These are phyloP conservation scores for Arbutus unedo DNA, from an alignment of 148 eudicot species.

Conservation along the genomic window DNA sequence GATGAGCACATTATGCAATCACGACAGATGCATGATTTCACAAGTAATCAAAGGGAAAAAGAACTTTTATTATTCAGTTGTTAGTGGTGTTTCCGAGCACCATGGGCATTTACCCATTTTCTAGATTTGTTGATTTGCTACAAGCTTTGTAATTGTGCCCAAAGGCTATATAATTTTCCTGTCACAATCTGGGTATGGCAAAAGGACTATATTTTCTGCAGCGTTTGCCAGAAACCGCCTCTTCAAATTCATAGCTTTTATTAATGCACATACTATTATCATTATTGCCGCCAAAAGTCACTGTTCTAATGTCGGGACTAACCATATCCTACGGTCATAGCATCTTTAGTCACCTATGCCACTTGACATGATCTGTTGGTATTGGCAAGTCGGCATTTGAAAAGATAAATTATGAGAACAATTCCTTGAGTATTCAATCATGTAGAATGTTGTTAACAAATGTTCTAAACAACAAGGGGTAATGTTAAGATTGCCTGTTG, in stretches of 20 bases:
- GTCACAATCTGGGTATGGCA: neutral
- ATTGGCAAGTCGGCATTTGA: neutral
- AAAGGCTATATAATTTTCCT: neutral
- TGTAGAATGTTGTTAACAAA: neutral
- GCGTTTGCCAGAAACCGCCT: neutral
- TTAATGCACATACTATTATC: neutral
- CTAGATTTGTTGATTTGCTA: neutral
- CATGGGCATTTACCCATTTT: neutral
- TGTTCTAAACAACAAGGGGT: neutral
- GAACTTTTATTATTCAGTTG: neutral
- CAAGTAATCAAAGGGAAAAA: neutral
- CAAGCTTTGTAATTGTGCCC: neutral
- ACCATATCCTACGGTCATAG: neutral
- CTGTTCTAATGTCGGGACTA: neutral
- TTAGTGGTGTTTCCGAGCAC: neutral
- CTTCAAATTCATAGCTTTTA: neutral
- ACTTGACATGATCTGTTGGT: neutral
- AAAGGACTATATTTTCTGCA: neutral
- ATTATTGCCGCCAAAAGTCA: neutral
- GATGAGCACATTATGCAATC: neutral
- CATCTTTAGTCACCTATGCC: neutral
- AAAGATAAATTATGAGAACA: neutral
- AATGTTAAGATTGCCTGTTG: neutral
- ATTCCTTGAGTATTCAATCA: neutral
- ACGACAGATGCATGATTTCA: constrained; percentile 4